phyloP scores from a whole-genome alignment of 768 basidiomycete genomes.

The Leccinum subgranulosum region DNA sequence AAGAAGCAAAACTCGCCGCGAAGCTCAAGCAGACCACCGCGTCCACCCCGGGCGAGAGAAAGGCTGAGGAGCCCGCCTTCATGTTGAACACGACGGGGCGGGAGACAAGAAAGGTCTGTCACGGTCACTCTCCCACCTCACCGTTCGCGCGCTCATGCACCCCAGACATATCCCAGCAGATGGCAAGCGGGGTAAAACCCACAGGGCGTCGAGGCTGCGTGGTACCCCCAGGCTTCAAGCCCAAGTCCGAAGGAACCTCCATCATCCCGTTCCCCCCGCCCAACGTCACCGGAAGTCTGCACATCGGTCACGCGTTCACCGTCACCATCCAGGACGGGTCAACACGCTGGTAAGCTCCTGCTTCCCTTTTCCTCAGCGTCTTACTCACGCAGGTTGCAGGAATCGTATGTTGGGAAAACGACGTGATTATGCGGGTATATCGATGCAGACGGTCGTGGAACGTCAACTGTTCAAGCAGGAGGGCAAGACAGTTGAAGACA shows the following conservation, averaged over 20 bases:
- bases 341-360: constrained; percentile 68
- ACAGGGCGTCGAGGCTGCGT: constrained; percentile 87
- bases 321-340: constrained; percentile 88
- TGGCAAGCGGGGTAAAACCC: constrained; percentile 74
- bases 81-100: constrained; percentile 71
- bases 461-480: too few relatives aligned
- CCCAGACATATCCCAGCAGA: constrained; percentile 65
- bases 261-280: constrained; percentile 82
- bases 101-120: constrained; percentile 77
- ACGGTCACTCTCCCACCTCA: constrained; percentile 13
- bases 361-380: too few relatives aligned
- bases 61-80: too few relatives aligned
- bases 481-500: constrained; percentile 55
- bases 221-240: constrained; percentile 73
- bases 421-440: constrained; percentile 30
- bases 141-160: neutral
- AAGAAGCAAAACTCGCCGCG: constrained; percentile 70
- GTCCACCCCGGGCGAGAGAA: too few relatives aligned
- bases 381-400: constrained; percentile 35
- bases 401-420: constrained; percentile 95
- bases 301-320: constrained; percentile 94
- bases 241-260: constrained; percentile 66
- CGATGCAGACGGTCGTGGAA: too few relatives aligned
- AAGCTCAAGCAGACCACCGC: constrained; percentile 45
- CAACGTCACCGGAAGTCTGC: constrained; percentile 93